These are phyloP conservation scores for Arabidopsis arenosa DNA, from an alignment of 345 rosid genomes.

Conservation along the genomic window DNA sequence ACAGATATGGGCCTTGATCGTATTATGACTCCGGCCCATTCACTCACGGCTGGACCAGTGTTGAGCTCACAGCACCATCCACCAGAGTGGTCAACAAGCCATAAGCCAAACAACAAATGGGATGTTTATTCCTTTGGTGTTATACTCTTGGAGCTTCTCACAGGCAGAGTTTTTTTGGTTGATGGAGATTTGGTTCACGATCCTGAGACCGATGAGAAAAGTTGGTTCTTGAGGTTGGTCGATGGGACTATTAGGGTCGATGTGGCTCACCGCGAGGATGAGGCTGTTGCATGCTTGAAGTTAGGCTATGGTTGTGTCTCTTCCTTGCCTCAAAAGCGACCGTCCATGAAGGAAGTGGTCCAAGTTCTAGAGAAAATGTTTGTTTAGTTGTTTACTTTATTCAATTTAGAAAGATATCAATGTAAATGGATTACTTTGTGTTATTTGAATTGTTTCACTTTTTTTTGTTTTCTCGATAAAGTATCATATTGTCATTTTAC, in stretches of 20 bases:
- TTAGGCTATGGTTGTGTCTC: conserved; percentile 74
- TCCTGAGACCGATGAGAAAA: conserved; percentile 51
- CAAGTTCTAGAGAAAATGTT: conserved; percentile 66
- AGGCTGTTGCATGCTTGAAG: conserved; percentile 58
- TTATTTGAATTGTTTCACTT: neutral
- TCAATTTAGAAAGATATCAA: neutral
- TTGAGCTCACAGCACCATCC: conserved; percentile 51
- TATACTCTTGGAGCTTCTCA: conserved; percentile 74
- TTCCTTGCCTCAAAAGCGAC: conserved; percentile 71
- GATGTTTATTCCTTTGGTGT: conserved; percentile 83
- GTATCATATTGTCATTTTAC: neutral
- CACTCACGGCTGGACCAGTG: neutral
- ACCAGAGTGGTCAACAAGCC: conserved; percentile 61
- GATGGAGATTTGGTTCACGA: conserved; percentile 50
- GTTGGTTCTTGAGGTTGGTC: conserved; percentile 54
- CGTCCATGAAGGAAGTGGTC: conserved; percentile 75
- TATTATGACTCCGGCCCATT: conserved; percentile 35
- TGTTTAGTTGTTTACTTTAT: conserved; percentile 9
- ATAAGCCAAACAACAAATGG: conserved; percentile 72
- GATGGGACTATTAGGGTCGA: conserved; percentile 63
- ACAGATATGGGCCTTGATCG: conserved; percentile 70
- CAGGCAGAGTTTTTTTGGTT: conserved; percentile 48
- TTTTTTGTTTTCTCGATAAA: neutral
- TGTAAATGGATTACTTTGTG: neutral
- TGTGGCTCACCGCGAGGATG: conserved; percentile 59